These are phyloP conservation scores for Penicillium sp. DNA, from an alignment of 2,329 filamentous ascomycete genomes.

Conservation along the genomic window DNA sequence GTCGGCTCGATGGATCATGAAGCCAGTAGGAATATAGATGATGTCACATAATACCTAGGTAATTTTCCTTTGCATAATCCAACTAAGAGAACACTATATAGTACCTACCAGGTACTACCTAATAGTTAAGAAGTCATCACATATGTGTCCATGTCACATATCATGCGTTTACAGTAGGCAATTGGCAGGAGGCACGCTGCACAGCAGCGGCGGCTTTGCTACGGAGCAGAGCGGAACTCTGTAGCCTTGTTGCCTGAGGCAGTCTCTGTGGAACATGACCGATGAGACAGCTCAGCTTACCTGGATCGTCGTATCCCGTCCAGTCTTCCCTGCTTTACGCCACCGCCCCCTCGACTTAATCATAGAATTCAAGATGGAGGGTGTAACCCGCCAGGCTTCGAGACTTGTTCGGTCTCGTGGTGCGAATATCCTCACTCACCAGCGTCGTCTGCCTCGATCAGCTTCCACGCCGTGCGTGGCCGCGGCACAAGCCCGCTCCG, in stretches of 20 bases:
- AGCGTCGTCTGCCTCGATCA: slow-evolving; percentile 17
- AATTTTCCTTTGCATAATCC: too few species aligned
- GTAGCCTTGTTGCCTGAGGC: slow-evolving; percentile 22
- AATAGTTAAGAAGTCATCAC: too few species aligned
- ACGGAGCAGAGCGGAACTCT: too few species aligned
- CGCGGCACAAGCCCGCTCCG: slow-evolving; percentile 22
- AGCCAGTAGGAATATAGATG: too few species aligned
- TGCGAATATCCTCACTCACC: slow-evolving; percentile 20
- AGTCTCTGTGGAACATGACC: slow-evolving; percentile 2
- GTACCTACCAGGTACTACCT: too few species aligned
- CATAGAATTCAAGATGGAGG: slow-evolving; percentile 30
- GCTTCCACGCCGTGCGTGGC: slow-evolving; percentile 18
- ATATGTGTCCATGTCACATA: too few species aligned
- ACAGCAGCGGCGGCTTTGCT: too few species aligned
- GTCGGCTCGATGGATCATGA: too few species aligned
- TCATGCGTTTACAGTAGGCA: too few species aligned
- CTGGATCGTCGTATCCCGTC: slow-evolving; percentile 6
- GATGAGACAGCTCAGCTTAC: slow-evolving; percentile 7
- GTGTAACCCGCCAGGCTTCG: slow-evolving; percentile 30
- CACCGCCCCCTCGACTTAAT: slow-evolving; percentile 2
- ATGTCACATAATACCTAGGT: too few species aligned
- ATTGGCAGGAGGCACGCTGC: too few species aligned
- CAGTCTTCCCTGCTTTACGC: neutral
- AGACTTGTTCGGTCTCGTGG: slow-evolving; percentile 27
- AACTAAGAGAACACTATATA: too few species aligned